phyloP scores from a whole-genome alignment of 176 grass and related monocot genomes.

The Oryza glumipatula region DNA sequence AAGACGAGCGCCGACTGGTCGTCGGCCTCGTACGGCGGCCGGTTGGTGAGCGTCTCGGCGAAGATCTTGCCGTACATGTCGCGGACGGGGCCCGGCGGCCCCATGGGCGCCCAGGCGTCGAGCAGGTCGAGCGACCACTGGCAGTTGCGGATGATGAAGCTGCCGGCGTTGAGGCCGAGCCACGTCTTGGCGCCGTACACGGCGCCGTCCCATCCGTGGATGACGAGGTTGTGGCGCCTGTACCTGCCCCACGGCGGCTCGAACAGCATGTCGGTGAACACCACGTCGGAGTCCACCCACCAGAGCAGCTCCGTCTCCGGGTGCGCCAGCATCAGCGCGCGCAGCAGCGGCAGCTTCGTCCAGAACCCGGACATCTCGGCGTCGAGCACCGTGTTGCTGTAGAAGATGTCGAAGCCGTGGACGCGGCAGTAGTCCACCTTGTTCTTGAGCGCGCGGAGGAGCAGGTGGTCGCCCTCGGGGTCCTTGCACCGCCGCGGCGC shows the following conservation, averaged over 20 bases:
- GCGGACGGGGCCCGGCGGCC: constrained; percentile 69
- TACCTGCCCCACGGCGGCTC: constrained; percentile 77
- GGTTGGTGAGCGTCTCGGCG: constrained; percentile 53
- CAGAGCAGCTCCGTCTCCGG: constrained; percentile 88
- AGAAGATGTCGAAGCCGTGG: constrained; percentile 84
- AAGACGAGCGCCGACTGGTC: constrained; percentile 95
- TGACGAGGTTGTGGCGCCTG: constrained; percentile 66
- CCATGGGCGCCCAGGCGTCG: constrained; percentile 79
- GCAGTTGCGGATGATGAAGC: constrained; percentile 92
- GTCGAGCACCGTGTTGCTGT: constrained; percentile 86
- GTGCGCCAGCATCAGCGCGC: constrained; percentile 80
- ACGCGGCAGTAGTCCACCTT: constrained; percentile 95
- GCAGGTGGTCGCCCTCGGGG: constrained; percentile 71
- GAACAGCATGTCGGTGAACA: constrained; percentile 95
- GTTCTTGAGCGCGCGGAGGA: constrained; percentile 82
- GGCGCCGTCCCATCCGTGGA: constrained; percentile 71
- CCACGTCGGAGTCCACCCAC: constrained; percentile 92
- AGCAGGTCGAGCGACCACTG: constrained; percentile 90
- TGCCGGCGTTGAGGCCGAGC: constrained; percentile 78
- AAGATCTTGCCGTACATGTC: constrained; percentile 61
- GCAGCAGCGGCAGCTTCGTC: constrained; percentile 86
- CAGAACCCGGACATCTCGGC: constrained; percentile 82
- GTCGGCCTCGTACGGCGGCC: constrained; percentile 80
- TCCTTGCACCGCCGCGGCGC: constrained; percentile 61
- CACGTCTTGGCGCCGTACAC: constrained; percentile 70